Conservation (phyloP, 441 rosid genomes). For the Adansonia grandidieri region DNA sequence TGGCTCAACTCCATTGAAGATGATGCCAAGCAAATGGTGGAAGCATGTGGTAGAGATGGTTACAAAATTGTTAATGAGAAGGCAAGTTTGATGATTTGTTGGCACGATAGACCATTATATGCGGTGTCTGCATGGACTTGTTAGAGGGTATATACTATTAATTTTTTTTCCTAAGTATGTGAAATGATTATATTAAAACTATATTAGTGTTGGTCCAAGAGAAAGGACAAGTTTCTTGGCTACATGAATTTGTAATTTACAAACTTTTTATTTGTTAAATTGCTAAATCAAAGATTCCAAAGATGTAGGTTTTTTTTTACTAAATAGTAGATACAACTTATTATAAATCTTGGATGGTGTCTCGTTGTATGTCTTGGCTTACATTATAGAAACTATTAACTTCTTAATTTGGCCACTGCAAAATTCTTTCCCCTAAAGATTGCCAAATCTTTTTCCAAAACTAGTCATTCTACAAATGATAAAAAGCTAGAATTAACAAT, state of each 20-base stretch:
- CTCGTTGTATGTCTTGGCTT: no score
- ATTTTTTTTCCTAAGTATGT: background rate
- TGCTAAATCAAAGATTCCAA: background rate
- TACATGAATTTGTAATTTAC: conserved; percentile 9
- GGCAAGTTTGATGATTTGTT: conserved; percentile 53
- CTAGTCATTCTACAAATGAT: no score
- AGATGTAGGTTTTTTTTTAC: conserved; percentile 23
- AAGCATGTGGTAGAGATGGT: conserved; percentile 42
- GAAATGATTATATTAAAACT: no score
- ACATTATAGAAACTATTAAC: no score
- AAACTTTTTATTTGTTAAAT: background rate
- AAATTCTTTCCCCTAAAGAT: no score
- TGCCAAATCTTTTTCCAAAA: no score
- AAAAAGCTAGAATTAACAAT: no score
- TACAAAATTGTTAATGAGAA: conserved; percentile 46
- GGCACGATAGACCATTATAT: conserved; percentile 58
- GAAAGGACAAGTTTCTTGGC: background rate
- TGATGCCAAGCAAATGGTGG: conserved; percentile 39
- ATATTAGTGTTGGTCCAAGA: background rate
- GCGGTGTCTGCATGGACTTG: conserved; percentile 58
- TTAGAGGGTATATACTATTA: conserved; percentile 20
- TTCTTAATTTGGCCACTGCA: no score
- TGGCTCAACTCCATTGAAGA: conserved; percentile 37
- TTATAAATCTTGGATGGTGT: no score
- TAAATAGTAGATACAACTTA: no score